Percentiles rank a stretch among this genome's conserved stretches.
These are phyloP conservation scores for Suillus variegatus DNA, from an alignment of 768 basidiomycete species.

Conservation along the genomic window DNA sequence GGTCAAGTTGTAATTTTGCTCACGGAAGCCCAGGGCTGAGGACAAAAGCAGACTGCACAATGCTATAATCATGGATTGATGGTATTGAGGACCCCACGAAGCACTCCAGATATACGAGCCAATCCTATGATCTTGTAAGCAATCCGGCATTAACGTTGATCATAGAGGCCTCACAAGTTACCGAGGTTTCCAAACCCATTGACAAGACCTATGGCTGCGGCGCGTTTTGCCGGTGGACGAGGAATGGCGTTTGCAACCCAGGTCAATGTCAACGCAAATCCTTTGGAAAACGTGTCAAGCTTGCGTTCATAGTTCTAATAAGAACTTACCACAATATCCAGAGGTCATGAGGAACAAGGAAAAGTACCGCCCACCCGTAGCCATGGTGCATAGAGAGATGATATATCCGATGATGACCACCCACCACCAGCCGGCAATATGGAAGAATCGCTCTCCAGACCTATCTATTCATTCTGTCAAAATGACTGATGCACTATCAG, in stretches of 20 bases:
- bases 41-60: slow-evolving; percentile 34
- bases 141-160: neutral
- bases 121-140: slow-evolving; percentile 38
- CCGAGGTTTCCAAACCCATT: slow-evolving; percentile 63
- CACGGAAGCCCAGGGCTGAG: slow-evolving; percentile 36
- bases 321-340: slow-evolving; percentile 44
- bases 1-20: slow-evolving; percentile 7
- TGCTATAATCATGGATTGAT: slow-evolving; percentile 59
- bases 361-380: slow-evolving; percentile 54
- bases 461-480: slow-evolving; percentile 37
- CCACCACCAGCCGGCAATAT: slow-evolving; percentile 59
- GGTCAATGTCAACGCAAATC: slow-evolving; percentile 47
- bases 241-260: slow-evolving; percentile 67
- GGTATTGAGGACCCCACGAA: slow-evolving; percentile 62
- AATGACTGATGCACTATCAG: slow-evolving; percentile 5
- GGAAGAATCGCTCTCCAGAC: slow-evolving; percentile 68
- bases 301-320: neutral
- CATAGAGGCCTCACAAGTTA: slow-evolving; percentile 44
- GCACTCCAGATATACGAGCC: slow-evolving; percentile 64
- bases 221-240: slow-evolving; percentile 52
- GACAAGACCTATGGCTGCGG: slow-evolving; percentile 62
- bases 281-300: slow-evolving; percentile 21
- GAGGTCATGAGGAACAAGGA: slow-evolving; percentile 64
- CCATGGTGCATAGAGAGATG: slow-evolving; percentile 54
- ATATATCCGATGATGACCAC: slow-evolving; percentile 61